Conservation (phyloP, 2,329 filamentous ascomycete species). For the Scleromitrula shiraiana region DNA sequence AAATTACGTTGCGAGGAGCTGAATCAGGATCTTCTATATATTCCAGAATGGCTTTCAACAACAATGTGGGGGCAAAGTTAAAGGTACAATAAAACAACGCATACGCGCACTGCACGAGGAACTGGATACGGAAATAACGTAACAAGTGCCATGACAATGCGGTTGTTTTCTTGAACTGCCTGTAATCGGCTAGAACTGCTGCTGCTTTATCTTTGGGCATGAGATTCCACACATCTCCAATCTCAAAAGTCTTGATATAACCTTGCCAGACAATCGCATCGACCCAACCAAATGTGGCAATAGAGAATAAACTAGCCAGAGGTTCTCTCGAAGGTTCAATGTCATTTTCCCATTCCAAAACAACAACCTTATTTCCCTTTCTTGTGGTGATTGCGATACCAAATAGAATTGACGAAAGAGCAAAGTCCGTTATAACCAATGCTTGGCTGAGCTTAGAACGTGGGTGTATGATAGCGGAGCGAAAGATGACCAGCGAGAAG, state of each 20-base stretch:
- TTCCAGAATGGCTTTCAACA: slow-evolving; percentile 84
- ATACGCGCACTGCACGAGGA: slow-evolving; percentile 73
- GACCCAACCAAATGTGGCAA: slow-evolving; percentile 85
- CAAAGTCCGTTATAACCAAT: slow-evolving; percentile 67
- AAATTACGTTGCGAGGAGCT: slow-evolving; percentile 78
- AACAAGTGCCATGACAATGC: slow-evolving; percentile 73
- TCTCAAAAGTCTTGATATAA: slow-evolving; percentile 75
- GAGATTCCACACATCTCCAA: slow-evolving; percentile 87
- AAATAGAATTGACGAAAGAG: slow-evolving; percentile 65
- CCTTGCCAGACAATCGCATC: slow-evolving; percentile 84
- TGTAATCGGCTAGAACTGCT: slow-evolving; percentile 70
- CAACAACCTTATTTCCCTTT: slow-evolving; percentile 83
- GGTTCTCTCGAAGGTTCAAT: slow-evolving; percentile 83
- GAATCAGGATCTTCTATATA: slow-evolving; percentile 79
- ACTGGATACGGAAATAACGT: slow-evolving; percentile 70
- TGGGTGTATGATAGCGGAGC: slow-evolving; percentile 76
- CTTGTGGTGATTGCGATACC: slow-evolving; percentile 71
- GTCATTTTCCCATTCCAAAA: slow-evolving; percentile 81
- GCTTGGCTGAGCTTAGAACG: slow-evolving; percentile 52
- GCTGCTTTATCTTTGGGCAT: slow-evolving; percentile 82
- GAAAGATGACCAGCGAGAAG: slow-evolving; percentile 67
- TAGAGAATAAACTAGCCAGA: slow-evolving; percentile 78
- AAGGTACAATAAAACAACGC: slow-evolving; percentile 73
- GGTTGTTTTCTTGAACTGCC: slow-evolving; percentile 74
- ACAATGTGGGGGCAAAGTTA: slow-evolving; percentile 83